A percentile compares a stretch with the other conserved stretches of the same genome.
phyloP scores from a whole-genome alignment of 305 asterid genomes.

The Fraxinus albicans region DNA sequence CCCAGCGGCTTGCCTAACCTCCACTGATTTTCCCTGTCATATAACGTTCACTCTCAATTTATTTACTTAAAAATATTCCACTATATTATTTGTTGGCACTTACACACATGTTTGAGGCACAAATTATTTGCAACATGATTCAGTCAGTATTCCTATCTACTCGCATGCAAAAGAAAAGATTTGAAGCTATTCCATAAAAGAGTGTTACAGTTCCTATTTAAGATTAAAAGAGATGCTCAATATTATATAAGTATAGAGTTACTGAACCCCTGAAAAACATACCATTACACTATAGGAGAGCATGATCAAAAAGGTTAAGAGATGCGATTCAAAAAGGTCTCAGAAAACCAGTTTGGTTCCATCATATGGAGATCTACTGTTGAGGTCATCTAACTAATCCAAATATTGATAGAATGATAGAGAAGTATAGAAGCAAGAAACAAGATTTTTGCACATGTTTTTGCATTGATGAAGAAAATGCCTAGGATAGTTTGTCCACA shows the following conservation, averaged over 20 bases:
- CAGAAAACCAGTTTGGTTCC: background rate
- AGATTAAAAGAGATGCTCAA: background rate
- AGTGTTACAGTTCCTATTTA: background rate
- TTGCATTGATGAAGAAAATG: background rate
- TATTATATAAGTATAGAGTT: background rate
- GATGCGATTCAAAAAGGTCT: background rate
- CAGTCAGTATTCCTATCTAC: background rate
- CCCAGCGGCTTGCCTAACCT: constrained; percentile 97
- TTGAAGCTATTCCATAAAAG: background rate
- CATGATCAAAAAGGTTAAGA: background rate
- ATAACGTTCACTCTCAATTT: constrained; percentile 15
- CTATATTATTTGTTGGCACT: background rate
- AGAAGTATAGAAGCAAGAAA: background rate
- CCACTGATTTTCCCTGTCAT: constrained; percentile 79
- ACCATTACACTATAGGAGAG: background rate
- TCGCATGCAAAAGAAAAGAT: background rate
- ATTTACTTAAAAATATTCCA: background rate
- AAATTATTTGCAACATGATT: background rate
- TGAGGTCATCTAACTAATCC: background rate
- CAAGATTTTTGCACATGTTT: background rate
- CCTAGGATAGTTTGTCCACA: background rate
- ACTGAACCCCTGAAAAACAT: background rate
- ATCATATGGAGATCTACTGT: background rate
- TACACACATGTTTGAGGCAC: background rate
- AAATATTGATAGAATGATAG: background rate